Conservation (phyloP, 2,329 filamentous ascomycete genomes). For the Phoma sp. region DNA sequence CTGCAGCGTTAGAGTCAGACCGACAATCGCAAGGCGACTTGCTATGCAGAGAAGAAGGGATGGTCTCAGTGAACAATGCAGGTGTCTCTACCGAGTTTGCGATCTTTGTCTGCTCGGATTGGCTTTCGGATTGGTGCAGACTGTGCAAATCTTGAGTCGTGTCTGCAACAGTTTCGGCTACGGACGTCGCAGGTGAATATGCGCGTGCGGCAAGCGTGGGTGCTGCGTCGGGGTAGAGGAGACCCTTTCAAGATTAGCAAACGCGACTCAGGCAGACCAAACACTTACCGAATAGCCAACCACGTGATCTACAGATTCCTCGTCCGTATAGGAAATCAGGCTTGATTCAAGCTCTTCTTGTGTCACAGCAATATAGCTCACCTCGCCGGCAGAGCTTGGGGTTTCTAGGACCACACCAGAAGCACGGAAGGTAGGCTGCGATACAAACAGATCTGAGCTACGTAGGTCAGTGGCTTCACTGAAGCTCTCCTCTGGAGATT, state of each 20-base stretch:
- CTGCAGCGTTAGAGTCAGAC: background rate
- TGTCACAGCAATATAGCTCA: constrained; percentile 33
- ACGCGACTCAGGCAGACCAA: background rate
- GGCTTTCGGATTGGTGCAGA: constrained; percentile 12
- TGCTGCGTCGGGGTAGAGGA: constrained; percentile 19
- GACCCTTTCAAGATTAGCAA: constrained; percentile 10
- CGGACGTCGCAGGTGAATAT: constrained; percentile 29
- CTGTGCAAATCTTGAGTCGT: constrained; percentile 23
- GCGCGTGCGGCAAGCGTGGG: constrained; percentile 7
- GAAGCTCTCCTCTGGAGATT: background rate
- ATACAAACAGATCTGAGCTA: constrained; percentile 27
- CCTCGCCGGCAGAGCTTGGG: constrained; percentile 29
- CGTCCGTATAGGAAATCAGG: constrained; percentile 1
- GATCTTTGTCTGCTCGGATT: constrained; percentile 10
- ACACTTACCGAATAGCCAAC: constrained; percentile 18
- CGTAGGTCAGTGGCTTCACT: constrained; percentile 20
- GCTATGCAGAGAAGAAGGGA: background rate
- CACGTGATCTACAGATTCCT: constrained; percentile 12
- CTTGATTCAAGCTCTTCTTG: constrained; percentile 23
- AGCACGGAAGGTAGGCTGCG: constrained; percentile 15
- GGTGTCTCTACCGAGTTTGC: constrained; percentile 10
- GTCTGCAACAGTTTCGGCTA: constrained; percentile 37
- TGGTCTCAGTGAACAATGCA: too few species aligned
- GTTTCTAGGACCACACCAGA: constrained; percentile 38
- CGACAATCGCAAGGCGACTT: background rate